Base-by-base conservation (phyloP, 208 protist genomes). In the Crithidia sp. region DNA sequence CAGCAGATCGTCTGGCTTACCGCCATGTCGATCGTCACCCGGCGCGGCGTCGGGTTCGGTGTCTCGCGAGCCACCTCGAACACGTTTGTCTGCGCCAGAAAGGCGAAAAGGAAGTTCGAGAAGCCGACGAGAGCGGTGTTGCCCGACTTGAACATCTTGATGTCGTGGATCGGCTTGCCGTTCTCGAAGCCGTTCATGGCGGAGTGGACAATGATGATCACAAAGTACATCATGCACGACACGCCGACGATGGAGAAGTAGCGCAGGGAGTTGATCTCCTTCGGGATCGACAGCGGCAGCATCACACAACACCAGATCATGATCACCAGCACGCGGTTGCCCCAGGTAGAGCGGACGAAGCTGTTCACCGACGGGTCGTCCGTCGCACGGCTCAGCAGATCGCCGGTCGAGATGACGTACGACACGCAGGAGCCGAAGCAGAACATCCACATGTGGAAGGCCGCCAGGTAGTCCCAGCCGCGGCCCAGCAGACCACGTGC, bases 221-320 rank as follows among this genome's bases (percentile, higher is more conserved):
- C 86, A 58, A 97, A 95, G 74, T 84, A 91, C 71, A 90, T 73
- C 67, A 95, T 90, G 75, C 67, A 91, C 55, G 79, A 66, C 53
- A 95, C 86, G 2, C 86, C 89, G 54, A 95, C 63, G 8, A 88
- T 76, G 47, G 90, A 95, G 66, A 84, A 77, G 72, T 90, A 96
- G 50, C 90, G 90, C 36, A 96, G 83, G 7, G 90, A 93, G 85
- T 96, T 96, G 77, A 96, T 83, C 63, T 88, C 70, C 77, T 93
- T 93, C 37, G 86, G 88, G 47, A 94, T 84, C 59, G 81, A 91
- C 52, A 95, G 62, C 6, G 90, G 88, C 53, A 96, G 73, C 90
- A 95, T 97, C 28, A 88, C 73, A 54, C 82, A 63, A 28, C 65
- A 44, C 92, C 90, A 95, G 37, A 95, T 77, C 37, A 87, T 45